Base-by-base conservation (phyloP, 1,284 basidiomycete genomes). In the Ganoderma boninense region DNA sequence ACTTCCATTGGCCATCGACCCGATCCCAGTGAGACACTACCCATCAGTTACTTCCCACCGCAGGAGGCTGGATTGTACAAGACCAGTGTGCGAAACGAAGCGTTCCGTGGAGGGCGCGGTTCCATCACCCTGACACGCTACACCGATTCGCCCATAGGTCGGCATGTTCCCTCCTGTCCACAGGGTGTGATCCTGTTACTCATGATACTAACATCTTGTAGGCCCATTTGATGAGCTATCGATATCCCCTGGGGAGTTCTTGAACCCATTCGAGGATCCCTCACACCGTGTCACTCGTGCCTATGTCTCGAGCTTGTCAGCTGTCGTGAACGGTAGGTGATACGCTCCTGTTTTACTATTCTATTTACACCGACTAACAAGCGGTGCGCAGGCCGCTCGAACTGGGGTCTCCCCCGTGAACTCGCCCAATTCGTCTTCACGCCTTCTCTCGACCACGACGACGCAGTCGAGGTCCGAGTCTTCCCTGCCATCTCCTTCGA, bases 381-480 rank as follows among this genome's bases (percentile, higher is more conserved):
- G 29, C n/a, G 23, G 23, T 11, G 29, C 44, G 0, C 42, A 74
- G 73, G 73, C 35, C 67, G 73, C 35, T 29, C 65, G 6, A 72
- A 74, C 60, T 72, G 73, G 73, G 69, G 71, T 35, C 57, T 74
- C 29, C 73, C 73, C 1, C 71, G 71, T 5, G 73, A 74, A 52
- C 73, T 74, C 23, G 73, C 71, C 8, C 67, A 72, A 40, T 74
- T 74, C 62, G 65, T 68, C 16, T 74, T 72, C 49, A 69, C 66
- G 4, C 73, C 73, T 7, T 74, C 73, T 8, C 67, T 74, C 18
- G 71, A 74, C 23, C 14, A 61, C 40, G n/a, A 61, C 16, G 66
- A 69, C n/a, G 69, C 67, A 3, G 69, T 63, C 4, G 73, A 74
- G 62, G 69, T 74, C 20, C 73, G 71, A 43, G 71, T 74, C n/a